Base-by-base conservation (phyloP, 2,329 filamentous ascomycete genomes). In the Paraconiothyrium brasiliense region DNA sequence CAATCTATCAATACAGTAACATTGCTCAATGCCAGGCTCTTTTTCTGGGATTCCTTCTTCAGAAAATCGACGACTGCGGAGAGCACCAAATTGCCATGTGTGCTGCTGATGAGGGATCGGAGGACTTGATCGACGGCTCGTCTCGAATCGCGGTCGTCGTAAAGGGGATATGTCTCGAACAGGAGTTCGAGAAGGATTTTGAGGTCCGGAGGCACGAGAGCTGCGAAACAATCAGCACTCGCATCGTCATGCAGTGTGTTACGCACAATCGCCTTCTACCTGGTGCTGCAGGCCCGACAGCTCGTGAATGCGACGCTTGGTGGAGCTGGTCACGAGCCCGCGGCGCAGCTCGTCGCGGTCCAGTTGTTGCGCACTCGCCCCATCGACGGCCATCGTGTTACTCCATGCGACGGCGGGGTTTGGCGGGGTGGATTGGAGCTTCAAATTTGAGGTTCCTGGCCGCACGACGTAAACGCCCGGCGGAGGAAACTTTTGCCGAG, bases 1-100 rank as follows among this genome's bases (percentile, higher is more conserved):
- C 94, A 99, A 78, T 97, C 92, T 14, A 95, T 85, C 68, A 99
- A 83, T 52, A 97, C 92, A 76, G 97, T 97, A 5, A 93, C 92
- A 78, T 89, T 96, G 47, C 86, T 87, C 16, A 91, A 82, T 35
- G 94, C 92, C 71, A 98, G 89, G 65, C 88, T 89, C 20, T 86
- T 82, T 77, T 97, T 97, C 65, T 87, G 84, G 14, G 90, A 87
- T 79, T 99, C 94, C 35, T 84, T 81, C 63, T 89, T 87, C 61
- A 97, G 78, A 54, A 86, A 86, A 47, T 85, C 83, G 48, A 93
- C 85, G 60, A 97, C 86, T 1, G 85, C 83, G 43, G 87, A 82
- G 52, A 95, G 80, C 30, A 86, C 78, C 9, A 81, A 79, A 43
- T 89, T 84, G 34, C 85, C 80, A 52, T 90, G 84, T 20, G 84